These are phyloP conservation scores for Pontederia paniculata DNA, from an alignment of 176 grass and related monocot genomes.

Conservation along the genomic window DNA sequence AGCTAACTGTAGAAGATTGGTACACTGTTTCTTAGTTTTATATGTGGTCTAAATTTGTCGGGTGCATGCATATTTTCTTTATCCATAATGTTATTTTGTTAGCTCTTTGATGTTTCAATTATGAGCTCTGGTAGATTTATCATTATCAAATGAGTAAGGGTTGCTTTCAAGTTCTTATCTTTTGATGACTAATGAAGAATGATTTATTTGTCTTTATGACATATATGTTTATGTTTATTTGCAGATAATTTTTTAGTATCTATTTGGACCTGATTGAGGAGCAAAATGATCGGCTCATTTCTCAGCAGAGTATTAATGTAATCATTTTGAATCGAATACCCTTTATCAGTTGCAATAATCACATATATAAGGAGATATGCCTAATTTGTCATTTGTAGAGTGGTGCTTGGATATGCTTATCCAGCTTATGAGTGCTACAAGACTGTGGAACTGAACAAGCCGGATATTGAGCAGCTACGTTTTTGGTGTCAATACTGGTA, in stretches of 20 bases:
- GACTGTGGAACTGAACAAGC: conserved; percentile 46
- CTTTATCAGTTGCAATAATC: not conserved
- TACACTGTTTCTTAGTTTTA: no score
- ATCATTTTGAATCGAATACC: conserved; percentile 8
- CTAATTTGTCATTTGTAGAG: conserved; percentile 9
- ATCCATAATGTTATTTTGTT: no score
- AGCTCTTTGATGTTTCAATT: no score
- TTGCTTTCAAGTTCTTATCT: no score
- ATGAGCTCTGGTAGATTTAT: no score
- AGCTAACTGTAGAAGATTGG: no score
- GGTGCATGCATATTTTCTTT: no score
- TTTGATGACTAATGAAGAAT: no score
- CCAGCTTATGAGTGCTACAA: conserved; percentile 77
- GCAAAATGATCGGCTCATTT: conserved; percentile 50
- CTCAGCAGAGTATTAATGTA: conserved; percentile 53
- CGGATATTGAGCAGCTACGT: conserved; percentile 42
- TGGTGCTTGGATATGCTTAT: conserved; percentile 55
- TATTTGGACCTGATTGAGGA: not conserved
- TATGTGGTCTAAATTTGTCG: no score
- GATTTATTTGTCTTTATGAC: not conserved
- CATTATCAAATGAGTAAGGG: no score
- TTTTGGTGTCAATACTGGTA: conserved; percentile 93
- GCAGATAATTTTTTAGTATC: conserved; percentile 6
- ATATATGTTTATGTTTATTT: not conserved
- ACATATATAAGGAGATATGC: not conserved